Percentiles rank a stretch among this genome's conserved stretches.
Evolutionary conservation across 2,329 filamentous ascomycete species (phyloP).

Genomic region (Colletotrichum sp.): DNA sequence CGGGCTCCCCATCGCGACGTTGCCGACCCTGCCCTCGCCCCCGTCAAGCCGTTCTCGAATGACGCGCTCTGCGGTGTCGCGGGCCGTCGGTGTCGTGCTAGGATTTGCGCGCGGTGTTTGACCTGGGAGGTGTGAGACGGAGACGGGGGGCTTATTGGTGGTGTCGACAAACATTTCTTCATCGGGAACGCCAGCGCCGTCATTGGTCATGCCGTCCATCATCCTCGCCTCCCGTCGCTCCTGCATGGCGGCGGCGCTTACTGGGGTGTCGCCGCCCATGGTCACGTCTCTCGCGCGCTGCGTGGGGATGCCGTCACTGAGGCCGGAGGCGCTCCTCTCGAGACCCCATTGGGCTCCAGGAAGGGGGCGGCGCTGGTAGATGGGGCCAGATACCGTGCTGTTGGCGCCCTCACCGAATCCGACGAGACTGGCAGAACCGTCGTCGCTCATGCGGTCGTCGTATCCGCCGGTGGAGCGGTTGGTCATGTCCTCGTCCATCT

Average conservation of each 20-base stretch:
- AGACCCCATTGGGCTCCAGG: conserved; percentile 47
- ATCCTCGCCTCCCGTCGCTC: conserved; percentile 67
- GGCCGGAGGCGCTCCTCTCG: conserved; percentile 56
- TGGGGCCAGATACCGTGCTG: conserved; percentile 82
- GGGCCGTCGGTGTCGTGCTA: conserved; percentile 30
- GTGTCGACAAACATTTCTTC: conserved; percentile 68
- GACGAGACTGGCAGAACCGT: conserved; percentile 82
- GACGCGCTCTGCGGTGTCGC: conserved; percentile 69
- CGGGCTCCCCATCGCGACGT: conserved; percentile 46
- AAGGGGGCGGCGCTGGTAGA: conserved; percentile 61
- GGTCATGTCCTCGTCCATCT: conserved; percentile 59
- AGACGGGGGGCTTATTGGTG: conserved; percentile 62
- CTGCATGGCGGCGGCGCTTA: conserved; percentile 50
- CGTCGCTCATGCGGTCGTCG: conserved; percentile 83
- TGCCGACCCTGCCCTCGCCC: conserved; percentile 46
- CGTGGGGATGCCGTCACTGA: conserved; percentile 48
- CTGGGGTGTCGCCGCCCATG: conserved; percentile 43
- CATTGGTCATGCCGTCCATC: conserved; percentile 69
- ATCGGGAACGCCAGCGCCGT: conserved; percentile 51
- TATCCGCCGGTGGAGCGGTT: conserved; percentile 55
- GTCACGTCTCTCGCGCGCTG: conserved; percentile 38
- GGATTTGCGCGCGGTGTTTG: conserved; percentile 19
- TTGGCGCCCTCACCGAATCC: conserved; percentile 93
- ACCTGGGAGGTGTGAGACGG: conserved; percentile 39
- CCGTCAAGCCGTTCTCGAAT: conserved; percentile 64